Evolutionary conservation across 306 rosid genomes (phyloP), one percentile per base, ranked within the genome.

Genomic region (Ochetophila trinervis): DNA sequence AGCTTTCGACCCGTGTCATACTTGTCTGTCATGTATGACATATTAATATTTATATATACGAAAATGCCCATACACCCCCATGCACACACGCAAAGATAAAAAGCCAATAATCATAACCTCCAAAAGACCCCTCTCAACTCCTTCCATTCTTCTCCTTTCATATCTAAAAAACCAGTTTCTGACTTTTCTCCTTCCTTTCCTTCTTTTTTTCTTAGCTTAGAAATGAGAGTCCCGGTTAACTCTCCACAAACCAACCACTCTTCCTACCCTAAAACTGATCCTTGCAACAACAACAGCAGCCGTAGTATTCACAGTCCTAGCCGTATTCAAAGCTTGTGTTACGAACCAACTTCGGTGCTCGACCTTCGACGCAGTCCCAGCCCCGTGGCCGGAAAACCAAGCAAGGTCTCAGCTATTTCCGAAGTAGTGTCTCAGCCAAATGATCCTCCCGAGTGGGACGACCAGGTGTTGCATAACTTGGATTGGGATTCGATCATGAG

Each of bases 261-360:
- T 52, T 59, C 57, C 16, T 78, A 56, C 68, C 79, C 75, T 15
- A 79, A 74, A 73, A 73, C 84, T 58, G 75, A 23, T 22, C 59
- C 64, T 47, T 36, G 22, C 79, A 65, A 34, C 59, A 65, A 18
- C 7, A 60, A 5, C 21, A 34, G 2, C 47, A 40, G 16, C 17
- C 24, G 1, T 12, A 45, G 17, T 54, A 54, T 72, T 53, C 77
- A 48, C 6, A 50, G 73, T 63, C 48, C 74, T 34, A n/a, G 69
- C 34, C 73, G 24, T 20, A 51, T 51, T 53, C 74, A 79, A 5
- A 76, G 52, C 74, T 40, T 71, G 8, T 78, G 76, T 78, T 82
- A 82, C 95, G 97, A 91, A 63, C 93, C 96, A 70, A 88, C 87
- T 14, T 88, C 97, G 2, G 96, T 91, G 18, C 89, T 91, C 15